Evolutionary conservation across 768 basidiomycete species (phyloP).

Genomic region (Gyrodon lividus): DNA sequence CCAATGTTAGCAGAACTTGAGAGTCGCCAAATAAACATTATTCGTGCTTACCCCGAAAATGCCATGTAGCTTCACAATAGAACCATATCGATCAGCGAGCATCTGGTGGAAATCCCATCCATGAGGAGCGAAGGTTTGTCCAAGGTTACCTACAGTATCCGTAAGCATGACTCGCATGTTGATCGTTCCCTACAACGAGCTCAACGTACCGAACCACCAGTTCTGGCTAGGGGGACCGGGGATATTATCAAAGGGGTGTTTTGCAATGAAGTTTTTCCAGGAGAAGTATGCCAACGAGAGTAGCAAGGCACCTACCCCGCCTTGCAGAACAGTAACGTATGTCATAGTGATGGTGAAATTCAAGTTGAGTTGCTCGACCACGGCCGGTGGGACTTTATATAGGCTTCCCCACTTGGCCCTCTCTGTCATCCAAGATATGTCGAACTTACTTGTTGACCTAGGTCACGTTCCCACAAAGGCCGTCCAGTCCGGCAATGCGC

Average conservation of each 20-base stretch:
- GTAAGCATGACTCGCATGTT: not conserved
- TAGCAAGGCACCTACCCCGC: not conserved
- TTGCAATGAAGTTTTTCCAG: not conserved
- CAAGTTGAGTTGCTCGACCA: too few species aligned
- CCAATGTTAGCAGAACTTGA: not conserved
- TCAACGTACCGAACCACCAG: slow-evolving; percentile 3
- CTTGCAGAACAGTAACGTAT: not conserved
- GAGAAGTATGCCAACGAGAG: not conserved
- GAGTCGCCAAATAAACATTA: too few species aligned
- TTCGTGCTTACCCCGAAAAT: slow-evolving; percentile 42
- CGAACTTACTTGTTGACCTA: too few species aligned
- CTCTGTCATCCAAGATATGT: too few species aligned
- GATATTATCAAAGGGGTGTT: slow-evolving; percentile 6
- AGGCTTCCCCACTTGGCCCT: too few species aligned
- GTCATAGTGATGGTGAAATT: not conserved
- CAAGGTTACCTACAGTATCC: slow-evolving; percentile 31
- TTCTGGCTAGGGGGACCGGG: slow-evolving; percentile 2
- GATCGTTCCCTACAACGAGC: not conserved
- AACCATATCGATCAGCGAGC: slow-evolving; percentile 34
- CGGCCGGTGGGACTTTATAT: too few species aligned
- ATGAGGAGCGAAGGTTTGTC: slow-evolving; percentile 33
- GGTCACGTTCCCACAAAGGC: too few species aligned
- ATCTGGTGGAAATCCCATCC: slow-evolving; percentile 38
- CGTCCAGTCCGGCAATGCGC: too few species aligned
- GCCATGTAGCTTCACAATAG: slow-evolving; percentile 45